Percentiles rank a stretch among this genome's conserved stretches.
phyloP scores from a whole-genome alignment of 208 protist genomes.

The Strigomonas culicis region DNA sequence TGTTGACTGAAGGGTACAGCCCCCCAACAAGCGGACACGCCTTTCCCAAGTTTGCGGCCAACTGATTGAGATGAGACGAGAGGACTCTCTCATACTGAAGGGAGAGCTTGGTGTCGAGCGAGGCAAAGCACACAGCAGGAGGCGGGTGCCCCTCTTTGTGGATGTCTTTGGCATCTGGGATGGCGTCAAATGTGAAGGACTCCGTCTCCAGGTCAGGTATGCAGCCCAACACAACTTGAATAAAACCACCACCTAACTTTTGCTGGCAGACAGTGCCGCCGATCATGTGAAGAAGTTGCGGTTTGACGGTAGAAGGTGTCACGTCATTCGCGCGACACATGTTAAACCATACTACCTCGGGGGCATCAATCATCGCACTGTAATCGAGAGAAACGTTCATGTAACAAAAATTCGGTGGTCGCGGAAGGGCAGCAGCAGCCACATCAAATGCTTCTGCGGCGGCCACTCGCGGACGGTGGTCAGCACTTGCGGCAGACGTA shows the following conservation, averaged over 20 bases:
- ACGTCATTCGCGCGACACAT: slow-evolving; percentile 67
- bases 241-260: slow-evolving; percentile 73
- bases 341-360: slow-evolving; percentile 85
- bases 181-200: slow-evolving; percentile 78
- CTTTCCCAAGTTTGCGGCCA: slow-evolving; percentile 32
- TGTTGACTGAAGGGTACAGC: slow-evolving; percentile 60
- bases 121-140: slow-evolving; percentile 52
- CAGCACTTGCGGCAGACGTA: slow-evolving; percentile 59
- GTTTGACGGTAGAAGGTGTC: slow-evolving; percentile 61
- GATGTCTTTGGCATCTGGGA: slow-evolving; percentile 64
- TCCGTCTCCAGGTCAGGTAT: slow-evolving; percentile 74
- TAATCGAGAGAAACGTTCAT: slow-evolving; percentile 79
- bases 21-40: slow-evolving; percentile 59
- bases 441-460: slow-evolving; percentile 86
- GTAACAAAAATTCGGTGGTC: slow-evolving; percentile 83
- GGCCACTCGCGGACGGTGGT: slow-evolving; percentile 77
- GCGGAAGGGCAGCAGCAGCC: slow-evolving; percentile 68
- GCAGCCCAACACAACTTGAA: slow-evolving; percentile 79
- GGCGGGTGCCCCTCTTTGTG: slow-evolving; percentile 27
- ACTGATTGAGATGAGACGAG: slow-evolving; percentile 42
- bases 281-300: slow-evolving; percentile 71
- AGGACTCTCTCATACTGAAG: slow-evolving; percentile 77
- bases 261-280: slow-evolving; percentile 76
- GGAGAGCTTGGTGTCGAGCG: slow-evolving; percentile 60
- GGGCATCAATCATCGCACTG: slow-evolving; percentile 75